Base-by-base conservation (phyloP, 108 stramenopile genomes). In the Cyclotella atomus region DNA sequence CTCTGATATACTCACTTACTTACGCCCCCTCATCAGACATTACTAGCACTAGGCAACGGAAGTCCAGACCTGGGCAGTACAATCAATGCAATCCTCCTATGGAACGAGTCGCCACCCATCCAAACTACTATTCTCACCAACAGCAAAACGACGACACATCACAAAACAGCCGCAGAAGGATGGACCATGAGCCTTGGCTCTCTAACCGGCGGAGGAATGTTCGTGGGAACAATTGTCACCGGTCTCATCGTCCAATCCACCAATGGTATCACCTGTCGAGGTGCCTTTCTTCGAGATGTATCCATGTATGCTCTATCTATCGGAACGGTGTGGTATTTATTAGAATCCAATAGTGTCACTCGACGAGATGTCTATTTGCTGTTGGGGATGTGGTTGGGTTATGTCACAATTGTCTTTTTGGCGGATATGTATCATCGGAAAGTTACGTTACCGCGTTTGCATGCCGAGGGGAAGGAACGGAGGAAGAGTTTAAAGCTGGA, bases 21-120 rank as follows among this genome's bases (percentile, higher is more conserved):
- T n/a, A n/a, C n/a, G n/a, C n/a, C n/a, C n/a, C n/a, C n/a, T n/a
- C n/a, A 23, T 24, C 25, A 62, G 61, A 92, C 93, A 7, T 70
- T 92, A 16, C 75, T 94, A 9, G 91, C 93, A 15, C 57, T 94
- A 34, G 93, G 93, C 20, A 94, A 94, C 75, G 93, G 93, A 14
- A 89, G 89, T 43, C 89, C 93, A 7, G 93, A 94, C 68, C 79
- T 91, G 30, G 87, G 86, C 20, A 68, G 87, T 21, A 81, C 88
- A 4, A 73, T 92, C 33, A 85, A 87, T 36, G 80, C 88, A 20
- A 66, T 91, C 14, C 43, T 67, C 20, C 28, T 55, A 8, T 79
- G 78, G 78, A 72, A 79, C 33, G 66, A 79, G 50, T 24, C 53
- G 7, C 19, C 20, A 35, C 2, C 34, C 1, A 6, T 20, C 14